Evolutionary conservation across 1,139 yeast genomes (phyloP), one percentile per base, ranked within the genome.

Genomic region (Hyphopichia fennica): DNA sequence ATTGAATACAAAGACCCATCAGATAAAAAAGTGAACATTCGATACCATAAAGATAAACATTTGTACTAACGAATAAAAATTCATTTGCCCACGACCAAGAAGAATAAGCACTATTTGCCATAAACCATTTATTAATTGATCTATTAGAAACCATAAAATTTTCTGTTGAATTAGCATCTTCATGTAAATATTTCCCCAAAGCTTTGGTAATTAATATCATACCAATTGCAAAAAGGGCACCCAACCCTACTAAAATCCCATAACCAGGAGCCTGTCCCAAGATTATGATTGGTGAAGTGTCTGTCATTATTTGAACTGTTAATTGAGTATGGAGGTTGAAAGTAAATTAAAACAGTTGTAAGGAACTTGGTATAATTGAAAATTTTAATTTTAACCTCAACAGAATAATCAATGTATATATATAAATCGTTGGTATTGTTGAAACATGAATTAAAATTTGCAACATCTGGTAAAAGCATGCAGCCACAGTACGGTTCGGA

Each of bases 61-160:
- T 58, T 3, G 65, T 54, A 13, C 54, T 46, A 16, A 55, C 57
- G 61, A 60, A 55, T 30, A 62, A 47, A 16, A 64, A 52, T 41
- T 62, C 68, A 14, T 64, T 61, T 13, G 66, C 63, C 68, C 67
- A 63, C 7, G 63, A 53, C 68, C 67, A 63, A 17, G 58, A 49
- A 30, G 56, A 51, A 43, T 60, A 62, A 17, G 62, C 63, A 8
- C 66, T 61, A 31, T 60, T 55, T 1, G 66, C 62, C 7, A 61
- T 53, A 31, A 63, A 53, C 11, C 62, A 57, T 3, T 56, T 50
- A 2, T 64, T 63, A 9, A 63, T 62, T 4, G 51, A 45, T 46
- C 69, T 47, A 37, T 60, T 58, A 10, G 68, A 67, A 32, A 62
- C 67, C 48, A 60, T 53, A 39, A 63, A 63, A 36, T 58, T 59